Conservation (phyloP, 768 basidiomycete genomes). For the Leucosporidium creatinivorum region DNA sequence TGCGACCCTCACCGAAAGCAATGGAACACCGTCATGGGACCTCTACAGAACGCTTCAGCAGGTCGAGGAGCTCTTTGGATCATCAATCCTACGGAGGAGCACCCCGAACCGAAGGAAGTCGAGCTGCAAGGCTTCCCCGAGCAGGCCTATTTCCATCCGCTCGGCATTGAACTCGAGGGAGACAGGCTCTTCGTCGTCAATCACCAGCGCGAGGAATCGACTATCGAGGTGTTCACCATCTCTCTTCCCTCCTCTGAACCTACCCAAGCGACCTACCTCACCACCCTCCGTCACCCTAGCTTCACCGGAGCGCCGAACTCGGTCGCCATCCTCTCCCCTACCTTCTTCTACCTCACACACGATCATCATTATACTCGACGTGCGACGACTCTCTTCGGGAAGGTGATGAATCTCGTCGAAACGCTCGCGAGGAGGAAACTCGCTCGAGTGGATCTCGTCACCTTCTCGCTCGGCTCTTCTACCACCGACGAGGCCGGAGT, state of each 20-base stretch:
- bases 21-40: conserved; percentile 69
- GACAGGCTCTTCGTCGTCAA: conserved; percentile 58
- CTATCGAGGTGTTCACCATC: conserved; percentile 58
- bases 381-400: conserved; percentile 49
- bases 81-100: conserved; percentile 40
- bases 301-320: conserved; percentile 58
- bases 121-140: conserved; percentile 49
- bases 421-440: conserved; percentile 39
- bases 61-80: conserved; percentile 57
- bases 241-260: neutral
- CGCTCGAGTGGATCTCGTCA: conserved; percentile 8
- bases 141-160: conserved; percentile 47
- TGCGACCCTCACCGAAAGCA: conserved; percentile 54
- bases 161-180: conserved; percentile 49
- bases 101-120: conserved; percentile 44
- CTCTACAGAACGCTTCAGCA: conserved; percentile 54
- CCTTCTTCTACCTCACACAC: conserved; percentile 64
- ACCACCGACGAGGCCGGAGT: neutral
- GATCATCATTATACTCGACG: conserved; percentile 65
- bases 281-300: conserved; percentile 53
- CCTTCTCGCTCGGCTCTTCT: neutral
- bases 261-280: conserved; percentile 51
- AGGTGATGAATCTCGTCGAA: conserved; percentile 53
- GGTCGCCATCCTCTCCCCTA: conserved; percentile 57
- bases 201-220: conserved; percentile 56